phyloP scores from a whole-genome alignment of 495 filamentous ascomycete species.

The Aspergillus carlsbadensis region DNA sequence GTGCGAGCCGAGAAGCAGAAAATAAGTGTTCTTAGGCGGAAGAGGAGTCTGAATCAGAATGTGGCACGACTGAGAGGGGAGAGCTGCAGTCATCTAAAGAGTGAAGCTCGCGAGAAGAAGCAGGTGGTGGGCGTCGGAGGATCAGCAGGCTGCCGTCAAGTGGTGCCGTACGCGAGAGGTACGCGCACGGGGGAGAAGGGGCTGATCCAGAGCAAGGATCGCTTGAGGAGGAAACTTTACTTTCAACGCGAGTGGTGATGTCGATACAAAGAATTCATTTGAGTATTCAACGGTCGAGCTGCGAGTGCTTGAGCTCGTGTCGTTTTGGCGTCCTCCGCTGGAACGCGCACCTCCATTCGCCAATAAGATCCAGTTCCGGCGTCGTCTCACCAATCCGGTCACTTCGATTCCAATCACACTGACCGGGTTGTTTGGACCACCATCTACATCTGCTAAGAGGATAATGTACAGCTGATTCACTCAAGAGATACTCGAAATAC shows the following conservation, averaged over 20 bases:
- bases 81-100: neutral
- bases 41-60: neutral
- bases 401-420: too few species aligned
- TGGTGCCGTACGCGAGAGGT: neutral
- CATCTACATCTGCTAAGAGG: too few species aligned
- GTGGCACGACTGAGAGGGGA: neutral
- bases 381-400: neutral
- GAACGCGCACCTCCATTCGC: slow-evolving; percentile 6
- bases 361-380: neutral
- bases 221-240: neutral
- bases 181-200: neutral
- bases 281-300: neutral
- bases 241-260: slow-evolving; percentile 9
- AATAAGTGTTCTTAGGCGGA: neutral
- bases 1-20: neutral
- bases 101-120: neutral
- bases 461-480: too few species aligned
- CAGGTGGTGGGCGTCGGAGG: neutral
- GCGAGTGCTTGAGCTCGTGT: slow-evolving; percentile 5
- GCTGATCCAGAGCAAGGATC: neutral
- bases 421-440: too few species aligned
- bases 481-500: too few species aligned
- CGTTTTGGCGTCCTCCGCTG: slow-evolving; percentile 11
- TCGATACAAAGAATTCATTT: neutral
- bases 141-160: neutral